Conservation (phyloP, 225 moss, liverwort and hornwort genomes). For the Sphagnum contortum region DNA sequence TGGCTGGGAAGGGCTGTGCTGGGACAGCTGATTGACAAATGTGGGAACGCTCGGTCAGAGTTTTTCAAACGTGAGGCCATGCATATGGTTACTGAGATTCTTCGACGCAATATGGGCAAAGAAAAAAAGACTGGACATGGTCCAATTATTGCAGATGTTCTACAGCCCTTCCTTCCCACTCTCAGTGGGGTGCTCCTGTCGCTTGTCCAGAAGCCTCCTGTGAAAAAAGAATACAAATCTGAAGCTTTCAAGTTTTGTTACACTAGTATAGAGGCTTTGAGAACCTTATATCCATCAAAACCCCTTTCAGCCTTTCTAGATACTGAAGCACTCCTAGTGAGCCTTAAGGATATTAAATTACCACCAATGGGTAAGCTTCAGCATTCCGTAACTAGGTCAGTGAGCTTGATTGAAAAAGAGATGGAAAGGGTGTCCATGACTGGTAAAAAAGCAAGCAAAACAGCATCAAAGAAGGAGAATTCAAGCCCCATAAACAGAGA, state of each 20-base stretch:
- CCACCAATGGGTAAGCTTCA: constrained; percentile 36
- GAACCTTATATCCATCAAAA: constrained; percentile 32
- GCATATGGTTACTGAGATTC: constrained; percentile 40
- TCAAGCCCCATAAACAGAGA: too few relatives aligned
- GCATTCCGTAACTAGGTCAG: constrained; percentile 31
- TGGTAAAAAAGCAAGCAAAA: too few relatives aligned
- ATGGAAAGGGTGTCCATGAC: too few relatives aligned
- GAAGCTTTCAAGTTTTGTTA: constrained; percentile 52
- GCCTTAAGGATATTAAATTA: constrained; percentile 32
- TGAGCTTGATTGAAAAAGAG: constrained; percentile 8
- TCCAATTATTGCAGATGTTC: constrained; percentile 21
- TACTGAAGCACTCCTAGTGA: constrained; percentile 14
- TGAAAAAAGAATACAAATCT: constrained; percentile 25
- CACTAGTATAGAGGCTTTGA: constrained; percentile 31
- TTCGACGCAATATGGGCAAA: constrained; percentile 16
- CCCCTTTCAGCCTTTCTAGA: constrained; percentile 29
- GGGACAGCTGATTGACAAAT: constrained; percentile 43
- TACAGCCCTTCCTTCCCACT: constrained; percentile 41
- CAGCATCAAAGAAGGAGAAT: too few relatives aligned
- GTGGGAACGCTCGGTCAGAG: constrained; percentile 41
- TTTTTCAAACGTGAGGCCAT: constrained; percentile 55
- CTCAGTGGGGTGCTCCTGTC: constrained; percentile 32
- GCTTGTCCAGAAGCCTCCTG: constrained; percentile 35
- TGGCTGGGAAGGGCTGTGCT: constrained; percentile 37
- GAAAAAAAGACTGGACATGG: constrained; percentile 15